Base-by-base conservation (phyloP, 352 stramenopile genomes). In the Pelagophyceae sp. region DNA sequence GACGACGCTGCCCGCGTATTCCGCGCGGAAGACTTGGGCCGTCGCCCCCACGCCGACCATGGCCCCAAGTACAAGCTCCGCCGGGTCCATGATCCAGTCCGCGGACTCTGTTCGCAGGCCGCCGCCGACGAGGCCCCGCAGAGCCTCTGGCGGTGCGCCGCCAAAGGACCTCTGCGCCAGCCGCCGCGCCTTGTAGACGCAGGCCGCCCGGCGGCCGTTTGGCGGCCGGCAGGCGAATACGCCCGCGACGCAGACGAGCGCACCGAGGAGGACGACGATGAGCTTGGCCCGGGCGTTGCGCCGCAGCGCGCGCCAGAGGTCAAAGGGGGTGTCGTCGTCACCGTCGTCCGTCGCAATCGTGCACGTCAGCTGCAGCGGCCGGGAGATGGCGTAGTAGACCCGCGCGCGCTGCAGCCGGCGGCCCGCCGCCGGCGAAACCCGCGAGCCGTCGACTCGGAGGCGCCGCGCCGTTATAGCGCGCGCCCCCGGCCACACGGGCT, bases 11-110 rank as follows among this genome's bases (percentile, higher is more conserved):
- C 54, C 54, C 15, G 15, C 54, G 54, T 63, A 63, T 2, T 15
- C 25, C 15, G 11, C 6, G 11, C 25, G 84, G 76, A 94, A 95
- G n/a, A 95, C 90, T 78, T 94, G 89, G 0, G 89, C 89, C 1
- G 89, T 93, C n/a, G 89, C 93, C 27, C 90, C 90, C 72, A 93
- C 93, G 61, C 90, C 90, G 11, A 95, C 87, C 77, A 93, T 89
- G 60, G 81, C 85, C 79, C 93, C 89, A 27, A 95, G 76, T n/a
- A 88, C 92, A 19, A 95, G 83, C 61, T 90, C 89, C 79, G 94
- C 87, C 58, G 93, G 94, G 63, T 88, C 88, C 51, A 95, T 93
- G n/a, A 95, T 84, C 90, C 90, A 95, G 78, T 95, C 90, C 65
- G 87, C 84, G 27, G 85, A 90, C 79, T 93, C 89, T 76, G 91